Evolutionary conservation across 352 stramenopile species (phyloP).

Genomic region (Globisporangium ultimum): DNA sequence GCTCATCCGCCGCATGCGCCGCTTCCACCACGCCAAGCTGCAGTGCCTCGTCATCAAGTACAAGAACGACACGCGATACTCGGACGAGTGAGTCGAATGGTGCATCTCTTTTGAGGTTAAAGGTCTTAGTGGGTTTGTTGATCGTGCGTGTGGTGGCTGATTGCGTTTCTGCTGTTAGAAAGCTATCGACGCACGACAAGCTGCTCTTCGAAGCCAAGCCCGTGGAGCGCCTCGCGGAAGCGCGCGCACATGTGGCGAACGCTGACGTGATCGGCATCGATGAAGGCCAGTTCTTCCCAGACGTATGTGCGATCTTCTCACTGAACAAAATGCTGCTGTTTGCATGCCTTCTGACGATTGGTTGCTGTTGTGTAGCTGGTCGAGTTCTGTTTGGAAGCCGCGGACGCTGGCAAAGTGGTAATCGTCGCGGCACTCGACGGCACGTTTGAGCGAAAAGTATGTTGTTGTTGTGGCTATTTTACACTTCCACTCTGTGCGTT

Average conservation of each 20-base stretch:
- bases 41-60: constrained; percentile 82
- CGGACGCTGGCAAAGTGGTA: constrained; percentile 71
- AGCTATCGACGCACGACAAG: constrained; percentile 77
- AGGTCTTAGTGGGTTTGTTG: too few relatives aligned
- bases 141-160: not conserved
- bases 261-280: constrained; percentile 86
- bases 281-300: constrained; percentile 84
- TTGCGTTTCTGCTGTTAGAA: constrained; percentile 21
- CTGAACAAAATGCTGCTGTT: not conserved
- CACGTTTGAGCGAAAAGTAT: constrained; percentile 74
- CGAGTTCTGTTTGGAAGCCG: constrained; percentile 71
- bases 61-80: constrained; percentile 77
- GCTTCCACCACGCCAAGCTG: constrained; percentile 78
- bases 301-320: constrained; percentile 28
- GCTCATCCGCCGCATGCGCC: constrained; percentile 77
- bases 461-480: not conserved
- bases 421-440: constrained; percentile 73
- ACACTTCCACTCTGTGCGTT: too few relatives aligned
- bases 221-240: constrained; percentile 51
- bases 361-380: constrained; percentile 38
- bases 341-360: constrained; percentile 4
- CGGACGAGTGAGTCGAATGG: constrained; percentile 43
- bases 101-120: not conserved
- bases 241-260: constrained; percentile 51
- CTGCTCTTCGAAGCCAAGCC: constrained; percentile 64